Percentiles rank a stretch among this genome's conserved stretches.
Conservation (phyloP, 148 eudicot species). For the Camellia japonica region DNA sequence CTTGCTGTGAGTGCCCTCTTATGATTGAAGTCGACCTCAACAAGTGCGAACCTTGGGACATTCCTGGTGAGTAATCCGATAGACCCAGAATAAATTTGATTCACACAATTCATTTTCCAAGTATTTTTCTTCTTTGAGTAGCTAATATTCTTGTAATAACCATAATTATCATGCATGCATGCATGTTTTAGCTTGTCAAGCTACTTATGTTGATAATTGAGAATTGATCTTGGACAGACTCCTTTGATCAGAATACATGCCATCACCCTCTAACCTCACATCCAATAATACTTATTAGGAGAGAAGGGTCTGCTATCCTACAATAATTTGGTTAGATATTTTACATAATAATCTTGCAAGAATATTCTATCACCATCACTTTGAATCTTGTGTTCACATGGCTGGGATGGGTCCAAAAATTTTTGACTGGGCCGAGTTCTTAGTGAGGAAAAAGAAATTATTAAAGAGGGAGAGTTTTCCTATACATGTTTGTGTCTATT, state of each 20-base stretch:
- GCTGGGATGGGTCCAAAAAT: not conserved
- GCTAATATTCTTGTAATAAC: not conserved
- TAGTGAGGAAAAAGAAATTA: not conserved
- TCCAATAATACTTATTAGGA: not conserved
- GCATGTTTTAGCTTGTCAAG: not conserved
- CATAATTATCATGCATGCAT: not conserved
- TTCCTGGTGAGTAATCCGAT: constrained; percentile 49
- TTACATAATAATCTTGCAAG: not conserved
- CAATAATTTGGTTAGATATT: not conserved
- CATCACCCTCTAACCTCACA: not conserved
- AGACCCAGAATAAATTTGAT: too few relatives aligned
- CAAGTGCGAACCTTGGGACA: constrained; percentile 94
- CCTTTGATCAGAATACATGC: too few relatives aligned
- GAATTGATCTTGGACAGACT: too few relatives aligned
- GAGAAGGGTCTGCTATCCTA: not conserved
- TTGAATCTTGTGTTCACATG: not conserved
- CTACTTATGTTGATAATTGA: too few relatives aligned
- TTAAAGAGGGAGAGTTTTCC: constrained; percentile 3
- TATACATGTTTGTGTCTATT: not conserved
- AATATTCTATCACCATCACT: not conserved
- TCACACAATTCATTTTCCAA: too few relatives aligned
- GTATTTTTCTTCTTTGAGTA: too few relatives aligned
- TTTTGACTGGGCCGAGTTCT: not conserved
- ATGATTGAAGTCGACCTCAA: constrained; percentile 83
- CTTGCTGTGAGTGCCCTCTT: constrained; percentile 38